Percentiles rank a stretch among this genome's conserved stretches.
These are phyloP conservation scores for Hebeloma cylindrosporum DNA, from an alignment of 768 basidiomycete genomes.

Conservation along the genomic window DNA sequence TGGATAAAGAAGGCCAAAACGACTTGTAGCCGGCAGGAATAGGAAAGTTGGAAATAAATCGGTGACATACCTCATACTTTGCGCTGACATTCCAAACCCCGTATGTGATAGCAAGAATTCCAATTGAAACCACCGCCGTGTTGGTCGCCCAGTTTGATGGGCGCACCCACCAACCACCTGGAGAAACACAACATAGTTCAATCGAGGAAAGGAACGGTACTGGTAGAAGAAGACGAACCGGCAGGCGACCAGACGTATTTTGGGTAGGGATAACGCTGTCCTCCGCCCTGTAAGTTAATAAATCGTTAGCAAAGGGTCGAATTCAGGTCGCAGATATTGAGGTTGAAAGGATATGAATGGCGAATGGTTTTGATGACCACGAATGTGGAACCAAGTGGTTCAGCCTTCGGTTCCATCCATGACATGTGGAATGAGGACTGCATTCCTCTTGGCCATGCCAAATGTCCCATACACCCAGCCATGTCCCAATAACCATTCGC, in stretches of 20 bases:
- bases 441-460: too few relatives aligned
- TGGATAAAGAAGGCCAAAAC: neutral
- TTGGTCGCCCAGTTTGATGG: constrained; percentile 89
- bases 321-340: too few relatives aligned
- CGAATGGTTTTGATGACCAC: too few relatives aligned
- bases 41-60: neutral
- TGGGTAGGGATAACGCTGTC: constrained; percentile 87
- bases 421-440: too few relatives aligned
- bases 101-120: constrained; percentile 67
- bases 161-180: constrained; percentile 95
- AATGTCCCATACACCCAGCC: too few relatives aligned
- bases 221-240: constrained; percentile 42
- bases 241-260: constrained; percentile 95
- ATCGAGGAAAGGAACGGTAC: neutral
- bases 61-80: constrained; percentile 71
- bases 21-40: neutral
- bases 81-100: constrained; percentile 72
- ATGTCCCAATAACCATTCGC: too few relatives aligned
- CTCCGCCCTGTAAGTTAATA: constrained; percentile 65
- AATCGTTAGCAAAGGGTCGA: too few relatives aligned
- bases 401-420: too few relatives aligned
- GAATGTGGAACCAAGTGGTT: too few relatives aligned
- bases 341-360: too few relatives aligned
- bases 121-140: constrained; percentile 70
- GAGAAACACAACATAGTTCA: neutral